phyloP scores from a whole-genome alignment of 345 rosid genomes.

The Brassica cretica region DNA sequence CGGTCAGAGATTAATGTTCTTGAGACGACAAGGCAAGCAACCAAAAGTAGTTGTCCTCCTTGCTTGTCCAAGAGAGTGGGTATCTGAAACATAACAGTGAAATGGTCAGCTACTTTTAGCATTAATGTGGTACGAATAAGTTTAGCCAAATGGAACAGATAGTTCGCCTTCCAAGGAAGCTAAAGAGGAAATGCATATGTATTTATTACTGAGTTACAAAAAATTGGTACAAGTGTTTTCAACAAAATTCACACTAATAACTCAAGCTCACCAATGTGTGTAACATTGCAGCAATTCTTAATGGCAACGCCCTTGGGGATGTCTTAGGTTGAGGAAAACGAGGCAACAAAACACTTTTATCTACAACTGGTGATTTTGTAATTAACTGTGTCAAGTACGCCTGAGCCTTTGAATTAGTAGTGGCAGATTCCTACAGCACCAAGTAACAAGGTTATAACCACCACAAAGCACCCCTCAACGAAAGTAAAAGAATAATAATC shows the following conservation, averaged over 20 bases:
- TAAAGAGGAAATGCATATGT: conserved; percentile 5
- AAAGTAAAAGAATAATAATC: background rate
- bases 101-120: conserved; percentile 9
- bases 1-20: conserved; percentile 95
- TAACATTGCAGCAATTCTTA: conserved; percentile 87
- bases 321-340: conserved; percentile 68
- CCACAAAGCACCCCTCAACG: conserved; percentile 4
- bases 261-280: conserved; percentile 72
- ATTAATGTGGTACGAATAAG: background rate
- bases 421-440: conserved; percentile 55
- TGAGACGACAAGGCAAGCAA: conserved; percentile 83
- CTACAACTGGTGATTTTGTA: conserved; percentile 56
- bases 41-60: conserved; percentile 84
- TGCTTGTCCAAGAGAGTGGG: conserved; percentile 89
- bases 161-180: conserved; percentile 18
- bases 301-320: conserved; percentile 61
- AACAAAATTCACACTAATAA: conserved; percentile 10
- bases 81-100: conserved; percentile 54
- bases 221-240: background rate
- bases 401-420: conserved; percentile 56
- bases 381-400: conserved; percentile 68
- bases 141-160: background rate
- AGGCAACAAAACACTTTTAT: conserved; percentile 50
- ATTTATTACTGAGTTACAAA: background rate
- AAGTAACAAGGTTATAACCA: conserved; percentile 22